Percentiles rank a stretch among this genome's conserved stretches.
Conservation (phyloP, 352 stramenopile genomes). For the Phytophthora megakarya region DNA sequence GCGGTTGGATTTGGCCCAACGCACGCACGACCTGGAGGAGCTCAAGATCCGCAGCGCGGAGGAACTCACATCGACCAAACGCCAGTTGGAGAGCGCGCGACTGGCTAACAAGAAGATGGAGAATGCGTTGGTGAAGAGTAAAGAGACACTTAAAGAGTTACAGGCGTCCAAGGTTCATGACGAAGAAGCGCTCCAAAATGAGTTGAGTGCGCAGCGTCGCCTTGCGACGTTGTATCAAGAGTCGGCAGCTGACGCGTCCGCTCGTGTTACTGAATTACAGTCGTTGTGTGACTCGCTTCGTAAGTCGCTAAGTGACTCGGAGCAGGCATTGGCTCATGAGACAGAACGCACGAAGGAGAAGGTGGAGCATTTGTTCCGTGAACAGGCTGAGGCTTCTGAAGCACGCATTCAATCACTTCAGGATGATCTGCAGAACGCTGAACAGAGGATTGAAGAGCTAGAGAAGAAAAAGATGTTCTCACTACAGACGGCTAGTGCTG, state of each 20-base stretch:
- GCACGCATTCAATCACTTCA: constrained; percentile 60
- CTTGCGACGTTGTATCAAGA: constrained; percentile 80
- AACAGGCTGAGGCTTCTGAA: constrained; percentile 66
- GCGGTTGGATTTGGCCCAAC: constrained; percentile 57
- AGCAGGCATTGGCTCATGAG: constrained; percentile 65
- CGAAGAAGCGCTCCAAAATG: constrained; percentile 68
- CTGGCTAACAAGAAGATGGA: constrained; percentile 75
- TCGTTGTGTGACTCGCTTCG: constrained; percentile 60
- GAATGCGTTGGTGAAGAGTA: constrained; percentile 57
- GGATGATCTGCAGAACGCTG: constrained; percentile 54
- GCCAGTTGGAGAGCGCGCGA: constrained; percentile 64
- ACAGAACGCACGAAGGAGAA: constrained; percentile 71
- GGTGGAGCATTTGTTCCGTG: constrained; percentile 75
- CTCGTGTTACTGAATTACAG: constrained; percentile 61
- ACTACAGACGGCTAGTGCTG: constrained; percentile 52
- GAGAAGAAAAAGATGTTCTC: constrained; percentile 69
- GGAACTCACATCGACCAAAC: constrained; percentile 49
- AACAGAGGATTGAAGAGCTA: constrained; percentile 59
- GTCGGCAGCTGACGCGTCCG: constrained; percentile 56
- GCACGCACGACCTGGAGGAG: constrained; percentile 61
- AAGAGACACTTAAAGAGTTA: constrained; percentile 74
- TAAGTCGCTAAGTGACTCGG: constrained; percentile 57
- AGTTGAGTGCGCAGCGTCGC: constrained; percentile 69
- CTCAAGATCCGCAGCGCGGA: constrained; percentile 55
- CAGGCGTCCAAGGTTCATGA: constrained; percentile 63